Conservation (phyloP, 495 filamentous ascomycete genomes). For the Penicillium salamii region DNA sequence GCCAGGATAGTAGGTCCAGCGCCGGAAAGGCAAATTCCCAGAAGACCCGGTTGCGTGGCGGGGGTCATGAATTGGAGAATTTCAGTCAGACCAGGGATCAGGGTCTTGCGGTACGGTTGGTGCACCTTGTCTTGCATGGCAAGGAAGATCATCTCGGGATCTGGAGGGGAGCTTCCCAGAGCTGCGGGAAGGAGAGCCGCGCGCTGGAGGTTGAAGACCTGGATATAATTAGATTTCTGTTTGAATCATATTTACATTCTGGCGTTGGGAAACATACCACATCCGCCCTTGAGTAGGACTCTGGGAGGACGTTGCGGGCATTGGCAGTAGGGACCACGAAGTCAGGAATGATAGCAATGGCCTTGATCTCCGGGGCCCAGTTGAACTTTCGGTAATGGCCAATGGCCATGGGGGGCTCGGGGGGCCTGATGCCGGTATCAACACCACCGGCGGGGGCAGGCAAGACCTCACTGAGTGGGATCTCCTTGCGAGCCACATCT, state of each 20-base stretch:
- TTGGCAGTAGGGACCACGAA: constrained; percentile 90
- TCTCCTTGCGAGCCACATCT: constrained; percentile 82
- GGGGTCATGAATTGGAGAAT: constrained; percentile 85
- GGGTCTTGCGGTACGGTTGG: constrained; percentile 83
- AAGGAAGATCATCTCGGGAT: constrained; percentile 87
- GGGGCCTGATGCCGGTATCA: constrained; percentile 79
- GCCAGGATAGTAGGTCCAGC: constrained; percentile 94
- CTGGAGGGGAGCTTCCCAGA: constrained; percentile 82
- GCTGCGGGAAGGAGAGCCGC: constrained; percentile 84
- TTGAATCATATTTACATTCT: not conserved
- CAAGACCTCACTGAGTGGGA: constrained; percentile 92
- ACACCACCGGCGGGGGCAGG: constrained; percentile 81
- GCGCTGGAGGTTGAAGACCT: constrained; percentile 93
- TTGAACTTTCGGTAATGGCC: constrained; percentile 90
- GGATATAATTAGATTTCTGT: not conserved
- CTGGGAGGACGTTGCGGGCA: constrained; percentile 78
- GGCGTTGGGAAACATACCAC: constrained; percentile 51
- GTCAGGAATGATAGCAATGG: constrained; percentile 88
- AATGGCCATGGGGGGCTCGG: constrained; percentile 84
- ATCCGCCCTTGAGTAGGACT: constrained; percentile 71
- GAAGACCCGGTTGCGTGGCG: constrained; percentile 75
- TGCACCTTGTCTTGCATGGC: constrained; percentile 98
- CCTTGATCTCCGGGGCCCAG: constrained; percentile 92
- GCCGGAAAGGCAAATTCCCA: constrained; percentile 90
- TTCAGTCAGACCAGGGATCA: constrained; percentile 89